phyloP scores from a whole-genome alignment of 352 stramenopile genomes.

The Detonula confervacea region DNA sequence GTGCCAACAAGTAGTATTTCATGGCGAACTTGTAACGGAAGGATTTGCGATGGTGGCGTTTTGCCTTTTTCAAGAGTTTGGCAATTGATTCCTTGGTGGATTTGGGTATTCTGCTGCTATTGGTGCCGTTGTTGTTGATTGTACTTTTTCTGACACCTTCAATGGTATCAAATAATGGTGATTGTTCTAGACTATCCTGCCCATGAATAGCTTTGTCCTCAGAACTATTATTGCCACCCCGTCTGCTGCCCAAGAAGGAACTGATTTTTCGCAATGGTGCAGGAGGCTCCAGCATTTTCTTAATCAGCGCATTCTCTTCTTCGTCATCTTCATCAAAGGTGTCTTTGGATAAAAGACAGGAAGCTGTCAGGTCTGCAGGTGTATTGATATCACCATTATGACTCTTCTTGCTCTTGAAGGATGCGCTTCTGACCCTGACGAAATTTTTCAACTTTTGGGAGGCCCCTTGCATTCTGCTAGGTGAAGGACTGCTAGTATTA shows the following conservation, averaged over 20 bases:
- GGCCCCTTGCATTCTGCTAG: slow-evolving; percentile 3
- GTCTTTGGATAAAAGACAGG: slow-evolving; percentile 27
- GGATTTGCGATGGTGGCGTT: slow-evolving; percentile 55
- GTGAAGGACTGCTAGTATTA: slow-evolving; percentile 6
- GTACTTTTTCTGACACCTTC: slow-evolving; percentile 3
- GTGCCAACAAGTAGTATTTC: slow-evolving; percentile 72
- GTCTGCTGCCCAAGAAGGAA: slow-evolving; percentile 24
- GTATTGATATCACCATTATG: slow-evolving; percentile 6
- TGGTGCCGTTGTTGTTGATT: slow-evolving; percentile 11
- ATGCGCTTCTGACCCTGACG: slow-evolving; percentile 2
- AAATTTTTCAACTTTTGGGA: slow-evolving; percentile 41
- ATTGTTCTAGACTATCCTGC: not conserved
- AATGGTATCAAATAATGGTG: not conserved
- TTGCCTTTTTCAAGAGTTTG: slow-evolving; percentile 65
- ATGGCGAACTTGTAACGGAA: slow-evolving; percentile 78
- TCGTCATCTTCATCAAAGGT: not conserved
- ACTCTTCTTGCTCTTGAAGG: not conserved
- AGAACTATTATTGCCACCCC: not conserved
- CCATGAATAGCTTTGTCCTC: not conserved
- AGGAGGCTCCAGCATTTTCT: slow-evolving; percentile 35
- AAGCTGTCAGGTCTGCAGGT: slow-evolving; percentile 16
- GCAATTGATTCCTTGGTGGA: slow-evolving; percentile 46
- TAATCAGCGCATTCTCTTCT: slow-evolving; percentile 32
- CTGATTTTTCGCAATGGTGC: slow-evolving; percentile 11
- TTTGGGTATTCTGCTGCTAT: slow-evolving; percentile 2